Conservation (phyloP, 2,329 filamentous ascomycete species). For the Amphichorda felina region DNA sequence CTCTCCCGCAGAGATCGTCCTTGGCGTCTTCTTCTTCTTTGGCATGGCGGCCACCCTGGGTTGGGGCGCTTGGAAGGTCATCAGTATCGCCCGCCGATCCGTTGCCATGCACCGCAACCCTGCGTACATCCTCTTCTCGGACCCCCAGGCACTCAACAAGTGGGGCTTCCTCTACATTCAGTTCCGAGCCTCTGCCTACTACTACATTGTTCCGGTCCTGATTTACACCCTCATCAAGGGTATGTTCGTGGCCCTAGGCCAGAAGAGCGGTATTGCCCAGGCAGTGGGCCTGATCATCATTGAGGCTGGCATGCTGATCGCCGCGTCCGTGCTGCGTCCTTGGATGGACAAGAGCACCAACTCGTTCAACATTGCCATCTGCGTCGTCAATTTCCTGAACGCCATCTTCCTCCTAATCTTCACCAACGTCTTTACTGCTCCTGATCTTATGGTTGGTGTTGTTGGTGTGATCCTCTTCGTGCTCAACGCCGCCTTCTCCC, state of each 20-base stretch:
- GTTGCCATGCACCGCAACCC: slow-evolving; percentile 90
- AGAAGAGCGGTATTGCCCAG: slow-evolving; percentile 59
- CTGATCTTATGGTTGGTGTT: slow-evolving; percentile 71
- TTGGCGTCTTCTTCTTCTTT: slow-evolving; percentile 82
- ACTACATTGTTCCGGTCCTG: slow-evolving; percentile 77
- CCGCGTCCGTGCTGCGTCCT: slow-evolving; percentile 67
- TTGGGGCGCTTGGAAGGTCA: slow-evolving; percentile 85
- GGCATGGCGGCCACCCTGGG: slow-evolving; percentile 65
- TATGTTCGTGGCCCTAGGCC: slow-evolving; percentile 76
- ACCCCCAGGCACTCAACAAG: slow-evolving; percentile 88
- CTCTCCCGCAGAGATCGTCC: slow-evolving; percentile 73
- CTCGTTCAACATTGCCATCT: slow-evolving; percentile 89
- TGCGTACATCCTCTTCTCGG: slow-evolving; percentile 92
- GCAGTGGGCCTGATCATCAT: slow-evolving; percentile 74
- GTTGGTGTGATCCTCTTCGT: slow-evolving; percentile 87
- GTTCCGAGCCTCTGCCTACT: slow-evolving; percentile 91
- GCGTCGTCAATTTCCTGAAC: slow-evolving; percentile 82
- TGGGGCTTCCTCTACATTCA: slow-evolving; percentile 98
- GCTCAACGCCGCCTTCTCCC: slow-evolving; percentile 71
- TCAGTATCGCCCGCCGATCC: slow-evolving; percentile 77
- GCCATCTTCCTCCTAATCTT: slow-evolving; percentile 83
- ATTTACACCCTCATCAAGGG: slow-evolving; percentile 75
- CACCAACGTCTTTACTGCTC: slow-evolving; percentile 75
- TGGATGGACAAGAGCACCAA: slow-evolving; percentile 99
- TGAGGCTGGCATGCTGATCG: slow-evolving; percentile 68